Evolutionary conservation across 2,329 filamentous ascomycete species (phyloP).

Genomic region (Pyrenochaeta sp.): DNA sequence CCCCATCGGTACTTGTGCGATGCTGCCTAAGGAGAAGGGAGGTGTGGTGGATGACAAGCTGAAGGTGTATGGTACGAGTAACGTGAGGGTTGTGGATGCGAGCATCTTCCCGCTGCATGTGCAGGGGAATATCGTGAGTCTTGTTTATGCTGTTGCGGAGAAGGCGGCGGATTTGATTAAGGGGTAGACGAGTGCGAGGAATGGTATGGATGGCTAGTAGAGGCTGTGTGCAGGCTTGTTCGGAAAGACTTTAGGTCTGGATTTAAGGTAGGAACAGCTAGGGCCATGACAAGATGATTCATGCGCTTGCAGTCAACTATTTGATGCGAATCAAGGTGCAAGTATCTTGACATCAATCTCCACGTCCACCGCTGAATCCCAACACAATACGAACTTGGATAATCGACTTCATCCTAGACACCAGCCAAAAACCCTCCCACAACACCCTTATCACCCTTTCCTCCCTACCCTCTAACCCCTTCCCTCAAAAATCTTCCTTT

Average conservation of each 20-base stretch:
- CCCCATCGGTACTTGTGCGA: constrained; percentile 41
- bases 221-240: neutral
- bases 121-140: constrained; percentile 37
- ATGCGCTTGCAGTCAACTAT: too few relatives aligned
- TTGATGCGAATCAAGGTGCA: too few relatives aligned
- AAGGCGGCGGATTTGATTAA: constrained; percentile 42
- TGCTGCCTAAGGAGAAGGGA: constrained; percentile 43
- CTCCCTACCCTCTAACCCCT: too few relatives aligned
- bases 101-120: constrained; percentile 39
- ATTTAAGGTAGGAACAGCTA: too few relatives aligned
- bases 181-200: constrained; percentile 1
- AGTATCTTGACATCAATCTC: too few relatives aligned
- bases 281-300: too few relatives aligned
- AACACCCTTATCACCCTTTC: neutral
- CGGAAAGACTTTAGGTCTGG: neutral
- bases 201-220: constrained; percentile 4
- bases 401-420: too few relatives aligned
- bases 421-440: neutral
- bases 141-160: constrained; percentile 46
- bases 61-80: constrained; percentile 42
- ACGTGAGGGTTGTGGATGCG: constrained; percentile 41
- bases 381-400: too few relatives aligned
- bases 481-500: constrained; percentile 22
- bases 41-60: constrained; percentile 36
- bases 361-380: too few relatives aligned